Evolutionary conservation across 2,329 filamentous ascomycete species (phyloP).

Genomic region (Diaporthe helianthi): DNA sequence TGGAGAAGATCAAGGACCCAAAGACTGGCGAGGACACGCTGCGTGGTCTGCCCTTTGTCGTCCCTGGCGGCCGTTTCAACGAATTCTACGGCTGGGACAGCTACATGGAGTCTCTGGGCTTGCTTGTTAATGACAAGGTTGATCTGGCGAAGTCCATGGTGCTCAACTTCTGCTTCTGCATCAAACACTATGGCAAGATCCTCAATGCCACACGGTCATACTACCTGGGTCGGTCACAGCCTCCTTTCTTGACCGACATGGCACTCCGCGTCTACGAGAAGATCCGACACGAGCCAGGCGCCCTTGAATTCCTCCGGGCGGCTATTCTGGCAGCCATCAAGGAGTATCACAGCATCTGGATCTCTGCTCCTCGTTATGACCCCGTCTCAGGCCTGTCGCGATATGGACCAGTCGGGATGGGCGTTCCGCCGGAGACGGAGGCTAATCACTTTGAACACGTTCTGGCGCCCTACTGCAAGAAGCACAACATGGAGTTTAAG

Average conservation of each 20-base stretch:
- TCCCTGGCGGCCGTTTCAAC: slow-evolving; percentile 96
- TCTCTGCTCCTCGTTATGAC: slow-evolving; percentile 77
- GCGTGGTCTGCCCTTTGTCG: slow-evolving; percentile 89
- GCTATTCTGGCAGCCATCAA: slow-evolving; percentile 93
- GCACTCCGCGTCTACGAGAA: slow-evolving; percentile 90
- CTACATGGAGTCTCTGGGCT: slow-evolving; percentile 95
- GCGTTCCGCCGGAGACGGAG: slow-evolving; percentile 92
- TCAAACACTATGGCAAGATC: slow-evolving; percentile 98
- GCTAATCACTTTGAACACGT: slow-evolving; percentile 86
- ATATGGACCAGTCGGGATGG: slow-evolving; percentile 82
- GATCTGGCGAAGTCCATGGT: slow-evolving; percentile 95
- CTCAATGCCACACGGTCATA: slow-evolving; percentile 96
- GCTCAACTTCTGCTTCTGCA: slow-evolving; percentile 95
- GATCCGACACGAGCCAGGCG: slow-evolving; percentile 84
- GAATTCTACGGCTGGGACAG: slow-evolving; percentile 99
- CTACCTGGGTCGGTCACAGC: slow-evolving; percentile 92
- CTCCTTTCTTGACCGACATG: slow-evolving; percentile 98
- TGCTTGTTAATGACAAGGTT: slow-evolving; percentile 83
- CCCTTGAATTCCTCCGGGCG: slow-evolving; percentile 79
- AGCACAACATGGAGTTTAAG: slow-evolving; percentile 80
- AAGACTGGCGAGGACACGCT: slow-evolving; percentile 74
- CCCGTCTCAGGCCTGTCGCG: slow-evolving; percentile 79
- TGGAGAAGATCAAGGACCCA: slow-evolving; percentile 76
- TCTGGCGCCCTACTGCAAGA: slow-evolving; percentile 81
- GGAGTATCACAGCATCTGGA: slow-evolving; percentile 93